Evolutionary conservation across 148 eudicot species (phyloP), one percentile per base, ranked within the genome.

Genomic region (Linanthus parryae): DNA sequence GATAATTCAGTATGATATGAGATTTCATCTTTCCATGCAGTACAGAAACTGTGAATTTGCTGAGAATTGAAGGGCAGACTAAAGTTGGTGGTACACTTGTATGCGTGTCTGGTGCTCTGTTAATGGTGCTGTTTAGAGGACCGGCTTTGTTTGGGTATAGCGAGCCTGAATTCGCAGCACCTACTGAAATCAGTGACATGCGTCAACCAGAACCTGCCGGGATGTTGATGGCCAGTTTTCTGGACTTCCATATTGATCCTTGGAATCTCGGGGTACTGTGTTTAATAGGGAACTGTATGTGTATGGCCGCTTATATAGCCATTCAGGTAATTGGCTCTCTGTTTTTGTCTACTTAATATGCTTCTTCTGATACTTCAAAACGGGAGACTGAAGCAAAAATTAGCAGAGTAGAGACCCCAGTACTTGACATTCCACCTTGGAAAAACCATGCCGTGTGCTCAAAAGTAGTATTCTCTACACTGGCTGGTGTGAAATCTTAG

Each of bases 301-400:
- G 91, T 85, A 81, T 84, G 86, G 98, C 98, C 10, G 56, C 96
- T 35, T 92, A 78, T 65, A 73, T 92, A 26, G 94, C 98, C 52
- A 68, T 92, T 55, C 98, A 92, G 94, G 98, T 87, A 75, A 41
- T 57, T 54, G 35, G 25, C 33, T n/a, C n/a, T n/a, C n/a, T n/a
- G n/a, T n/a, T n/a, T n/a, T n/a, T n/a, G n/a, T n/a, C n/a, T n/a
- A n/a, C n/a, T n/a, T n/a, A n/a, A n/a, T n/a, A n/a, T n/a, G n/a
- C n/a, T n/a, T n/a, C n/a, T n/a, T n/a, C n/a, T n/a, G n/a, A n/a
- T n/a, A n/a, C n/a, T n/a, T n/a, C n/a, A n/a, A n/a, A n/a, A n/a
- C n/a, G n/a, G n/a, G n/a, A n/a, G n/a, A n/a, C n/a, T n/a, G n/a
- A n/a, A n/a, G n/a, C n/a, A n/a, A n/a, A n/a, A n/a, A n/a, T n/a